Conservation (phyloP, 768 basidiomycete genomes). For the Pulveroboletus sp. region DNA sequence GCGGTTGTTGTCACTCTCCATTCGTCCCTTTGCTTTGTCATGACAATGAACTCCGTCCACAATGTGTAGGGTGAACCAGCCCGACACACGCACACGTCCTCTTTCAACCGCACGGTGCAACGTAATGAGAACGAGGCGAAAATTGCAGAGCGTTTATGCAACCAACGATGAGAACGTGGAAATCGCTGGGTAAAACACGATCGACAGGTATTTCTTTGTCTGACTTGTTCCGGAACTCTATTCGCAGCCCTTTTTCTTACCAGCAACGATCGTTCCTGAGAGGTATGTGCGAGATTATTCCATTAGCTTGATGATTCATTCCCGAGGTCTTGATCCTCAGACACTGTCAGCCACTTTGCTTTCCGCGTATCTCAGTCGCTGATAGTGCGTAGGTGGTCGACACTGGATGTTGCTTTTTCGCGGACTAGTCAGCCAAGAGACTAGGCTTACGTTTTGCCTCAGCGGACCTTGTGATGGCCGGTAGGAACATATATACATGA, state of each 20-base stretch:
- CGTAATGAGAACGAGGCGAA: constrained; percentile 7
- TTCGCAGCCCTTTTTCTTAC: too few species aligned
- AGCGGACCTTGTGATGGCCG: not conserved
- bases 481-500: not conserved
- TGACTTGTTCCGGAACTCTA: too few species aligned
- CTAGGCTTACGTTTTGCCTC: constrained; percentile 2
- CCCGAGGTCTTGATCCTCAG: too few species aligned
- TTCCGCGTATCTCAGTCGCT: too few species aligned
- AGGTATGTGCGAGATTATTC: too few species aligned
- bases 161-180: constrained; percentile 11
- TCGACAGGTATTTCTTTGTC: not conserved
- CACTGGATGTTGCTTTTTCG: not conserved
- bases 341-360: too few species aligned
- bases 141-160: constrained; percentile 3
- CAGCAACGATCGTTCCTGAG: too few species aligned
- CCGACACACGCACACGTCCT: not conserved
- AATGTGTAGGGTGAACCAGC: constrained; percentile 1
- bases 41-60: too few species aligned
- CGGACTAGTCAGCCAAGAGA: constrained; percentile 4
- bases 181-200: not conserved
- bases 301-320: too few species aligned
- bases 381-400: too few species aligned
- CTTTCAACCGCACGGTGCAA: not conserved
- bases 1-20: too few species aligned
- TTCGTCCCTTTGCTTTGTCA: too few species aligned